phyloP scores from a whole-genome alignment of 176 grass and related monocot genomes.

The Avena atlantica region DNA sequence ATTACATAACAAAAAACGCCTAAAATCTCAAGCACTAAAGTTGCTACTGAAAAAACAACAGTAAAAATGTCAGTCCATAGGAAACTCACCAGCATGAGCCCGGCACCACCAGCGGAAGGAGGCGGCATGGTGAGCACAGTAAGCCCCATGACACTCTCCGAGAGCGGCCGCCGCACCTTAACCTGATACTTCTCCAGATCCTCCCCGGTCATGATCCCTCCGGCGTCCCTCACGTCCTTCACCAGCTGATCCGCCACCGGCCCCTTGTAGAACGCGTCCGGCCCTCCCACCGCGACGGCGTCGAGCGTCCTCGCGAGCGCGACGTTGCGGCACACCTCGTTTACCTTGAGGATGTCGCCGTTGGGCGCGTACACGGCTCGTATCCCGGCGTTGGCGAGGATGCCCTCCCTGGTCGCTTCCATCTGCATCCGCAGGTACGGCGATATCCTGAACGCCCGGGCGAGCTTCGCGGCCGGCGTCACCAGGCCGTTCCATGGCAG shows the following conservation, averaged over 20 bases:
- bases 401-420: conserved; percentile 56
- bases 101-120: conserved; percentile 89
- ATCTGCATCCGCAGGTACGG: conserved; percentile 89
- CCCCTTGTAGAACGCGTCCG: conserved; percentile 68
- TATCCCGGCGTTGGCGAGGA: conserved; percentile 65
- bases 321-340: conserved; percentile 68
- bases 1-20: no score
- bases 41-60: no score
- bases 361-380: conserved; percentile 55
- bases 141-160: conserved; percentile 60
- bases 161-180: conserved; percentile 64
- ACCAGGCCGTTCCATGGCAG: conserved; percentile 81
- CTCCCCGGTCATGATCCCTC: conserved; percentile 70
- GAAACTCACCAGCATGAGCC: conserved; percentile 74
- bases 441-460: conserved; percentile 67
- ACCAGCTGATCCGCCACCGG: conserved; percentile 52
- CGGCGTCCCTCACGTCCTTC: conserved; percentile 58
- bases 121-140: conserved; percentile 76
- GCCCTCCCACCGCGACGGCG: conserved; percentile 57
- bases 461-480: conserved; percentile 59
- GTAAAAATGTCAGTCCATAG: background rate
- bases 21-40: no score
- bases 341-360: conserved; percentile 58
- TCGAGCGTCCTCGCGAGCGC: conserved; percentile 61
- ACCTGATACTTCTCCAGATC: conserved; percentile 73